A percentile compares a stretch with the other conserved stretches of the same genome.
These are phyloP conservation scores for Prinsepia uniflora DNA, from an alignment of 306 rosid species.

Conservation along the genomic window DNA sequence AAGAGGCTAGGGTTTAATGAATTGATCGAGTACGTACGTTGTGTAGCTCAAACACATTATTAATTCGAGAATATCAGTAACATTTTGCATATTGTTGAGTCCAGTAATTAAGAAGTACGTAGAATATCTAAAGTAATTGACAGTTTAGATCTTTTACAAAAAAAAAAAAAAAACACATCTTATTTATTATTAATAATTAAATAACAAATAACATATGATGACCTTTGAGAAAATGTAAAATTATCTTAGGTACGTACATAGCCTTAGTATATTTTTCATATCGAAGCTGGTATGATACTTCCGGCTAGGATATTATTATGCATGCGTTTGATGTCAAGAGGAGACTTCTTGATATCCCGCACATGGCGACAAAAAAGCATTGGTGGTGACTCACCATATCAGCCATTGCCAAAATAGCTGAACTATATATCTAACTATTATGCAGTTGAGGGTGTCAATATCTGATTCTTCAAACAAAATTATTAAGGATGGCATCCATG, in stretches of 20 bases:
- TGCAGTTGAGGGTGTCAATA: conserved; percentile 20
- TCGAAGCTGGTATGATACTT: conserved; percentile 8
- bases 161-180: too few relatives aligned
- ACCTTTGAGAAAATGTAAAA: background rate
- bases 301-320: background rate
- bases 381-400: conserved; percentile 14
- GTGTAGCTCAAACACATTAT: too few relatives aligned
- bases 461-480: background rate
- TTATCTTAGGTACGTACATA: background rate
- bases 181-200: too few relatives aligned
- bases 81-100: too few relatives aligned
- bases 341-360: conserved; percentile 9
- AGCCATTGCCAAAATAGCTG: conserved; percentile 17
- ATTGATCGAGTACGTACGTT: too few relatives aligned
- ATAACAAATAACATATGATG: too few relatives aligned
- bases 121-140: too few relatives aligned
- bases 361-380: conserved; percentile 14
- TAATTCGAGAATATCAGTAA: too few relatives aligned
- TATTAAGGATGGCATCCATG: background rate
- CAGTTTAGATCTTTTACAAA: too few relatives aligned
- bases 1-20: too few relatives aligned
- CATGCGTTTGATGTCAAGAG: conserved; percentile 8
- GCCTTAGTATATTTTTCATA: background rate
- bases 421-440: conserved; percentile 9
- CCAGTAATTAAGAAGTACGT: too few relatives aligned